Conservation (phyloP, 2,329 filamentous ascomycete species). For the Colletotrichum noveboracense region DNA sequence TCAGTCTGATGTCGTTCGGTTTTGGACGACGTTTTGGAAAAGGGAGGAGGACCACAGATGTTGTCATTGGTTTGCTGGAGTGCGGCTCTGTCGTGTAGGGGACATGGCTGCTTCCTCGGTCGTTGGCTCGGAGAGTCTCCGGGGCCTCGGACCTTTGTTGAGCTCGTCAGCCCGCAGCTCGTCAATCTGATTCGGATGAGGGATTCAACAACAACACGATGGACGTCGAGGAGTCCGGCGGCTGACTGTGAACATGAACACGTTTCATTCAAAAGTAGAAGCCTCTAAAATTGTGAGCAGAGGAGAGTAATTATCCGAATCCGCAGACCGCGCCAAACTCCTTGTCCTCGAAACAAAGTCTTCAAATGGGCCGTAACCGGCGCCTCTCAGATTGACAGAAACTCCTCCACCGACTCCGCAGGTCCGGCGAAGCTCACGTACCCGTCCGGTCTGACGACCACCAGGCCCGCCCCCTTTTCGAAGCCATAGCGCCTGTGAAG, state of each 20-base stretch:
- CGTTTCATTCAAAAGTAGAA: neutral
- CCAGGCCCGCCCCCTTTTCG: conserved; percentile 26
- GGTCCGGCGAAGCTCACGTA: conserved; percentile 36
- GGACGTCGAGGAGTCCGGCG: neutral
- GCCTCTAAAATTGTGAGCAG: neutral
- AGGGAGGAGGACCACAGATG: neutral
- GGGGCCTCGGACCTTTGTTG: neutral
- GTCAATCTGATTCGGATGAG: neutral
- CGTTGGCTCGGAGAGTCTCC: conserved; percentile 13
- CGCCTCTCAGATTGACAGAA: conserved; percentile 22
- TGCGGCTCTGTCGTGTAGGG: neutral
- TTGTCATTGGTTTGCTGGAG: neutral
- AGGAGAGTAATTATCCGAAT: neutral
- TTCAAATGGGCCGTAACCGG: neutral
- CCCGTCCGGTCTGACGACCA: conserved; percentile 34
- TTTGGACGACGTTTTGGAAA: neutral
- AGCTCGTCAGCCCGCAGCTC: neutral
- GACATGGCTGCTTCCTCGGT: conserved; percentile 3
- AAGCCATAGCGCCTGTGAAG: conserved; percentile 35
- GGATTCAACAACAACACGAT: neutral
- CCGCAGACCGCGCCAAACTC: neutral
- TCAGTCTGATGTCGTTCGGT: conserved; percentile 8
- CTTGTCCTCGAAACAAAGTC: neutral
- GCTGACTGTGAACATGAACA: neutral
- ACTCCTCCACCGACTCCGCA: conserved; percentile 26